Evolutionary conservation across 1,139 yeast genomes (phyloP), one percentile per base, ranked within the genome.

Genomic region (Geotrichum fermentans): DNA sequence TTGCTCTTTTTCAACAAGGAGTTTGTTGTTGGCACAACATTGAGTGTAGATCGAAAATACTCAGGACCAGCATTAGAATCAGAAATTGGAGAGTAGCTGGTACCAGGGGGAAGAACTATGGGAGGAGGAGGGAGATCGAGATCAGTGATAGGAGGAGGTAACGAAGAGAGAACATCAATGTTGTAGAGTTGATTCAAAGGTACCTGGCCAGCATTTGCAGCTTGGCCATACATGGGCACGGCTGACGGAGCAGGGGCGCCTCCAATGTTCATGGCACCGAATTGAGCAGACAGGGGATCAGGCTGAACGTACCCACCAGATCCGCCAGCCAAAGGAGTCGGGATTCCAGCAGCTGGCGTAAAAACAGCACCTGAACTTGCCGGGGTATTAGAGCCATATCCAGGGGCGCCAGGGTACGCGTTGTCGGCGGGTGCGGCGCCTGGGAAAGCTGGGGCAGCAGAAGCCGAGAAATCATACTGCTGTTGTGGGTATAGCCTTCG

Each of bases 61-160:
- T 85, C 94, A 1, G 85, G 77, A 3, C 82, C 61, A 3, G 88
- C 83, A 66, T 89, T 87, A 41, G 86, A 77, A 48, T 78, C 81
- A 21, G 81, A 76, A 48, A 77, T 75, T 24, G 80, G 78, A 33
- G 85, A 79, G 47, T 82, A 67, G 26, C 83, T 70, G 2, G 80
- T 70, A 53, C 75, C 80, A 59, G 81, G 67, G 54, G 94, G 90
- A 51, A 88, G 69, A 53, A 87, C 80, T 55, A 90, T 70, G 17
- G 97, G 97, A 10, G 98, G 98, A 5, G 98, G 97, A 11, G 97
- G 96, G 54, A 86, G 77, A n/a, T 77, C 70, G 62, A 92, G 75
- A 65, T 92, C 97, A 45, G 79, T 68, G 58, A 92, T 84, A 50
- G 96, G 92, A 8, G 74, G 74, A 18, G 97, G 96, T 29, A 95